Percentiles rank a stretch among this genome's conserved stretches.
These are phyloP conservation scores for Fonsecaea pedrosoi DNA, from an alignment of 2,329 filamentous ascomycete genomes.

Conservation along the genomic window DNA sequence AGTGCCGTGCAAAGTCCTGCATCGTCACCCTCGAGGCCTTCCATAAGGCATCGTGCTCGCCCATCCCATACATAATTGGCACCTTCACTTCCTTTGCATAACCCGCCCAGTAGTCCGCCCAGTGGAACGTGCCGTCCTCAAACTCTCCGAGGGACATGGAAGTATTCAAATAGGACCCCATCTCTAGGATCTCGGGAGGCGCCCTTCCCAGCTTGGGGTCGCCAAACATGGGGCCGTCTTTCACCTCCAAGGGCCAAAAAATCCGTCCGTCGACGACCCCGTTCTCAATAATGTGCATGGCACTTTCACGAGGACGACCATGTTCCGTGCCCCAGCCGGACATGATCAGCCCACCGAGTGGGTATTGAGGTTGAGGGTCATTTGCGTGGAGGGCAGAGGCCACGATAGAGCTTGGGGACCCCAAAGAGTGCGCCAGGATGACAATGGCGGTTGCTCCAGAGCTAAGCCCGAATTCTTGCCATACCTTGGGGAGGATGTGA, in stretches of 20 bases:
- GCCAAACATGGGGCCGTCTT: constrained; percentile 20
- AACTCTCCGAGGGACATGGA: constrained; percentile 15
- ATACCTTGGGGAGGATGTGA: constrained; percentile 16
- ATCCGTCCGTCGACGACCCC: constrained; percentile 9
- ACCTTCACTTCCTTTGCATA: constrained; percentile 14
- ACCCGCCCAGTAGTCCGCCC: constrained; percentile 13
- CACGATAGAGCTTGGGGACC: constrained; percentile 10
- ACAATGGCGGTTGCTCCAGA: constrained; percentile 13
- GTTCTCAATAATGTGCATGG: background rate
- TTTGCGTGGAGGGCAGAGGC: constrained; percentile 12
- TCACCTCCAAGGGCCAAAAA: constrained; percentile 8
- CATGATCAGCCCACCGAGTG: constrained; percentile 12
- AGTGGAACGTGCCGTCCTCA: constrained; percentile 12
- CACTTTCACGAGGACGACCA: background rate
- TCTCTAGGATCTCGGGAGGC: background rate
- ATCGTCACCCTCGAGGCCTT: constrained; percentile 9
- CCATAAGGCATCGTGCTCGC: constrained; percentile 12
- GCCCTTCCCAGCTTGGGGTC: background rate
- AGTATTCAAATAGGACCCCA: constrained; percentile 3
- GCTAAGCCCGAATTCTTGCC: constrained; percentile 7
- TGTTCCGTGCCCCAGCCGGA: constrained; percentile 19
- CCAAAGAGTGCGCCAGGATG: constrained; percentile 14
- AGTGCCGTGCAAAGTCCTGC: constrained; percentile 7
- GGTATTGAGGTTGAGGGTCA: constrained; percentile 4
- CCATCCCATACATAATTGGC: constrained; percentile 14